Base-by-base conservation (phyloP, 768 basidiomycete species). In the Pleurotus salmoneostramineus region DNA sequence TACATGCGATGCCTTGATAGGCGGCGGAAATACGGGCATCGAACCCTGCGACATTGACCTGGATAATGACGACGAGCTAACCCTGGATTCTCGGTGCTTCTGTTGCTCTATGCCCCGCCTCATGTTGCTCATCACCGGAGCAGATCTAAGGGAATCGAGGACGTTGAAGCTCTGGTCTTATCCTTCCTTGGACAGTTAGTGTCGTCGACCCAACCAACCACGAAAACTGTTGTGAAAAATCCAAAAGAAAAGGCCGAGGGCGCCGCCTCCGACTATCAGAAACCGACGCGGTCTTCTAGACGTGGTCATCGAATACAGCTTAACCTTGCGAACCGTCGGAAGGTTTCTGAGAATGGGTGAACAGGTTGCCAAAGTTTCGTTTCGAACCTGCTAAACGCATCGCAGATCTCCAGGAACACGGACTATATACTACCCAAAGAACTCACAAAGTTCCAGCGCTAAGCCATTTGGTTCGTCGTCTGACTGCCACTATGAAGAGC, bases 401-500 rank as follows among this genome's bases (percentile, higher is more conserved):
- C 35, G 42, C 2, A 65, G 56, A n/a, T 58, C 51, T 11, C 59
- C 37, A 35, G 55, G 44, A 12, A 50, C 31, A 2, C 56, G 60
- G 49, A 51, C 54, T n/a, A 35, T 61, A 6, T 51, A 12, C 43
- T 61, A 47, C 56, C 64, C 64, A 33, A 75, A 71, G 64, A 68
- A 64, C 33, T 45, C 64, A 15, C 60, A 61, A 34, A 77, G 77
- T 32, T 17, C 55, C 15, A 79, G 78, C 50, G 69, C 72, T 27
- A 71, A 68, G 52, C 64, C 73, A 5, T 65, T 81, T 42, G 78
- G 79, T 76, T 58, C 58, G 69, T 65, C 60, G 62, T 61, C 62
- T 60, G 21, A 61, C 56, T 40, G 40, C 42, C 34, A 21, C 31
- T 5, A n/a, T 21, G 43, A 50, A 42, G 46, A 50, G 42, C 11